Base-by-base conservation (phyloP, 345 rosid genomes). In the Gynandropsis gynandra region DNA sequence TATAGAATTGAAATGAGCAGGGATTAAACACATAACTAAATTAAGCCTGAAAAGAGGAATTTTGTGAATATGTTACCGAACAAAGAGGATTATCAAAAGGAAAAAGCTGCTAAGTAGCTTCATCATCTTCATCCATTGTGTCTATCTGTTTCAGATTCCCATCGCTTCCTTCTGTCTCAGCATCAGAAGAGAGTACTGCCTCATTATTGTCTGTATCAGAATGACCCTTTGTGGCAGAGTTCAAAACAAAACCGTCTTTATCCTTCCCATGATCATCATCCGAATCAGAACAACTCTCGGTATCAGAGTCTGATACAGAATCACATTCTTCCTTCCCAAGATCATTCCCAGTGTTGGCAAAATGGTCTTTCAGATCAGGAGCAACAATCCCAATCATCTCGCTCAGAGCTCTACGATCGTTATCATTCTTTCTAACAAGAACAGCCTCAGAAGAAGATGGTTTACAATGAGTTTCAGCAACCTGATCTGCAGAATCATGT, bases 371-470 rank as follows among this genome's bases (percentile, higher is more conserved):
- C 34, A 73, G 45, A 58, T 78, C 80, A 38, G 87, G 85, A 24
- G 80, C 82, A 31, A 76, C 81, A 45, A 80, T 81, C 24, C 81
- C 82, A 37, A 73, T 75, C 85, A 80, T 74, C 70, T 76, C 77
- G 33, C 77, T 73, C 66, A 77, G 57, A 40, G 66, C 85, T 64
- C 38, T 76, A 45, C 17, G 68, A 56, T 79, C 80, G 34, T 17
- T 54, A 48, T 34, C 67, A 49, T 59, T 72, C 18, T 42, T 56
- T 48, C 57, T 65, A 33, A 47, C 32, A 50, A 41, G 61, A 41
- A 66, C 68, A 50, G 64, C 68, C 45, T 52, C 66, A 9, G 65
- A 21, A 14, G 71, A 68, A 65, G 82, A 70, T 16, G 83, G 71
- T 12, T 61, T 56, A 49, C 68, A 77, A 70, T 82, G 96, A 68